phyloP scores from a whole-genome alignment of 768 basidiomycete species.

The Rhizopogon roseolus region DNA sequence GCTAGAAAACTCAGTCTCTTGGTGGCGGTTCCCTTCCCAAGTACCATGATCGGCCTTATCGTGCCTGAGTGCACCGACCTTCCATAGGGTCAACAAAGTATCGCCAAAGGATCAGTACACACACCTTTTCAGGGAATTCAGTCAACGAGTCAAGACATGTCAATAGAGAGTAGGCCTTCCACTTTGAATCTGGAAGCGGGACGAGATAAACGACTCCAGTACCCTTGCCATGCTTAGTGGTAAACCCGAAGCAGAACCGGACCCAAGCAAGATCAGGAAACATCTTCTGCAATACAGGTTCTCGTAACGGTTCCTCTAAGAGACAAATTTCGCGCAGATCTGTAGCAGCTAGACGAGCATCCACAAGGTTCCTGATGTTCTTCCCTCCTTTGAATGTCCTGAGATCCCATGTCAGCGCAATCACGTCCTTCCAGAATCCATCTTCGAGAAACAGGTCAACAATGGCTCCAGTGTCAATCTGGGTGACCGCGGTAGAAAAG shows the following conservation, averaged over 20 bases:
- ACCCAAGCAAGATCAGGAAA: constrained; percentile 57
- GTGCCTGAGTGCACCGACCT: constrained; percentile 39
- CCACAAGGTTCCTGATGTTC: constrained; percentile 34
- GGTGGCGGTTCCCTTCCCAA: constrained; percentile 45
- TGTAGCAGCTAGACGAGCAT: constrained; percentile 37
- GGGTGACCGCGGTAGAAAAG: constrained; percentile 18
- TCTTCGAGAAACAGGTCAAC: constrained; percentile 24
- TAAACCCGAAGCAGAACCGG: constrained; percentile 51
- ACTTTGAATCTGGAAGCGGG: constrained; percentile 35
- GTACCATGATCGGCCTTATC: constrained; percentile 42
- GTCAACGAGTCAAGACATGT: constrained; percentile 59
- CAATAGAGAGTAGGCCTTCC: constrained; percentile 59
- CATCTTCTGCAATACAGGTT: constrained; percentile 30
- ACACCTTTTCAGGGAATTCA: constrained; percentile 45
- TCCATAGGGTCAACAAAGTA: not conserved
- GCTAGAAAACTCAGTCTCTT: constrained; percentile 42
- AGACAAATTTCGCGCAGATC: no score
- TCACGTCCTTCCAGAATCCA: constrained; percentile 49
- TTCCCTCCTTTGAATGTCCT: constrained; percentile 39
- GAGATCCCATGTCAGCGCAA: constrained; percentile 52
- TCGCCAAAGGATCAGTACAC: not conserved
- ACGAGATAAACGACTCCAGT: constrained; percentile 53
- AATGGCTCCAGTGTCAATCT: constrained; percentile 11
- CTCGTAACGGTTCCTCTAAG: no score
- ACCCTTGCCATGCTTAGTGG: constrained; percentile 41